Conservation (phyloP, 345 rosid species). For the Euphorbia lathyris region DNA sequence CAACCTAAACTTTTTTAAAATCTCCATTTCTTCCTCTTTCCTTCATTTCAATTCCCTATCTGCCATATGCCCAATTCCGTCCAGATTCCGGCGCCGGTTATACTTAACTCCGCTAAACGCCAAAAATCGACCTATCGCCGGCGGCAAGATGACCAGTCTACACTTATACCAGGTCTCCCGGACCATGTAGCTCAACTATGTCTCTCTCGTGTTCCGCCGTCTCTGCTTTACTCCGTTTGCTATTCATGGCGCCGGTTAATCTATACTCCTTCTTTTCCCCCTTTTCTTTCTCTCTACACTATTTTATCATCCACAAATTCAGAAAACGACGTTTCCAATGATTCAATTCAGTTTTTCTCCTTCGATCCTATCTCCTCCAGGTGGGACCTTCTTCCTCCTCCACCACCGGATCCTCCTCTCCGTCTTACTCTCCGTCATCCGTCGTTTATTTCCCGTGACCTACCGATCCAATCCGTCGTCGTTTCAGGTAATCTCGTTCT, state of each 20-base stretch:
- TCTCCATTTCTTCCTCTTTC: neutral
- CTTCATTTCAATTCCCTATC: neutral
- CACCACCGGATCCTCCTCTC: conserved; percentile 36
- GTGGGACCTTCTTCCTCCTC: conserved; percentile 46
- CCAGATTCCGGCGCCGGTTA: neutral
- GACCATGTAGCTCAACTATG: conserved; percentile 44
- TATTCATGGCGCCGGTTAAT: conserved; percentile 53
- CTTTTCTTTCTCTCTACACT: conserved; percentile 44
- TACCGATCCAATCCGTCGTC: conserved; percentile 46
- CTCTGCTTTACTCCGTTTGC: conserved; percentile 43
- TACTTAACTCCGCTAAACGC: conserved; percentile 27
- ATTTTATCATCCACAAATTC: conserved; percentile 28
- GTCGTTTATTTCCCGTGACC: conserved; percentile 39
- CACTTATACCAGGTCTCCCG: conserved; percentile 49
- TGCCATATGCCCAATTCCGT: neutral
- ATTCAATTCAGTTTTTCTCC: conserved; percentile 26
- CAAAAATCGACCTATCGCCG: conserved; percentile 13
- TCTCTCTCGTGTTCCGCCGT: conserved; percentile 39
- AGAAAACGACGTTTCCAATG: neutral
- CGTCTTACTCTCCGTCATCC: conserved; percentile 44
- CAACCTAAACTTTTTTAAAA: neutral
- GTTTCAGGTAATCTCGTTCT: conserved; percentile 36
- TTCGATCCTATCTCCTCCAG: conserved; percentile 43
- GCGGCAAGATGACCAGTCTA: conserved; percentile 1
- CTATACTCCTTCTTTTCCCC: conserved; percentile 48